Base-by-base conservation (phyloP, 345 rosid genomes). In the Iberis pinnata region DNA sequence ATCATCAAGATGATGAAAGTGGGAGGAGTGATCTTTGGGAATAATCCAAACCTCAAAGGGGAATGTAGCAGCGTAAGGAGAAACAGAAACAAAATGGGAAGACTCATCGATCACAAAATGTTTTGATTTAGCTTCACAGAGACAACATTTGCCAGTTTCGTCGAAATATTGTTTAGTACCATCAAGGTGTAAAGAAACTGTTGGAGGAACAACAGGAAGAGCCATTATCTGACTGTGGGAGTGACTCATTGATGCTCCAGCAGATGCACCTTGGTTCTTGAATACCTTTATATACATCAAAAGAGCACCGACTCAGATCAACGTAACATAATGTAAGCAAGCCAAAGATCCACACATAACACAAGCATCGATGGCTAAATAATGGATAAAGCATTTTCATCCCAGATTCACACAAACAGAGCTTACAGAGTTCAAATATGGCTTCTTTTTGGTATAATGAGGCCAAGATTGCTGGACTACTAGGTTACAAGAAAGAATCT, bases 211-310 rank as follows among this genome's bases (percentile, higher is more conserved):
- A 22, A 80, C 47, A 7, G 98, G 97, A 7, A 88, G 83, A 54
- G 95, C 85, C 61, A 92, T 59, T 5, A 88, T 71, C 77, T 92
- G 95, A 63, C 84, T 85, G 64, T 88, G 97, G 10, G 98, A 85
- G 52, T 92, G 97, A 73, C 85, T 88, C 78, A 85, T 31, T 11
- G 98, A 88, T 41, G 95, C 98, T 61, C 97, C 90, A 12, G 98
- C 96, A n/a, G 90, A 83, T 8, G 86, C 85, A 18, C 94, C 84
- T 31, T 85, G 80, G 76, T 88, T 92, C 93, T 92, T 88, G 59
- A 92, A 92, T 33, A 92, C 88, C 98, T 92, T 49, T 24, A 33
- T 43, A 71, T 61, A 33, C 60, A 61, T 44, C 45, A 51, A 18
- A 40, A 1, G n/a, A 39, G 3, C 9, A 12, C 9, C 26, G 5